These are phyloP conservation scores for Mollisiaceae sp. DNA, from an alignment of 2,329 filamentous ascomycete genomes.

Conservation along the genomic window DNA sequence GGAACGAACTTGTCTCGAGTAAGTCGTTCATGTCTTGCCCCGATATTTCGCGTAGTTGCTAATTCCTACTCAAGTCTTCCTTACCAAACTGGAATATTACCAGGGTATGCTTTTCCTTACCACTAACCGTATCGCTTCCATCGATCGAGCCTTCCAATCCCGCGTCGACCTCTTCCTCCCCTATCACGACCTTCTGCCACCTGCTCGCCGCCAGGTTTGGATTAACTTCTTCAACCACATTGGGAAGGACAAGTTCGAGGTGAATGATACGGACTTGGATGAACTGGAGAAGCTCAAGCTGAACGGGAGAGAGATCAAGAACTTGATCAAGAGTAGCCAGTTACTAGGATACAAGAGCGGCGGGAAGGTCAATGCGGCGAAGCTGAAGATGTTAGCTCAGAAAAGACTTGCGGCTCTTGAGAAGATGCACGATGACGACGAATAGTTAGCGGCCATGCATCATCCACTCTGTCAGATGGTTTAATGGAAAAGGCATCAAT, in stretches of 20 bases:
- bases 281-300: conserved; percentile 3
- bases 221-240: conserved; percentile 8
- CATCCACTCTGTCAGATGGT: too few species aligned
- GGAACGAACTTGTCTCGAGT: conserved; percentile 46
- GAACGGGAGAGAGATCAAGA: not conserved
- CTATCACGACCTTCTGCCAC: conserved; percentile 3
- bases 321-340: conserved; percentile 4
- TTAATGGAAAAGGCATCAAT: too few species aligned
- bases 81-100: conserved; percentile 10
- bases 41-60: not conserved
- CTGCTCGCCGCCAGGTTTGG: not conserved
- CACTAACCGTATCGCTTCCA: conserved; percentile 11
- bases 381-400: conserved; percentile 11
- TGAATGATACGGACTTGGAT: conserved; percentile 3
- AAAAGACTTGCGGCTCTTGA: conserved; percentile 11
- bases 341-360: conserved; percentile 9
- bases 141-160: conserved; percentile 8
- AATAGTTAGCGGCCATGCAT: too few species aligned
- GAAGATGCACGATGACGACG: conserved; percentile 8
- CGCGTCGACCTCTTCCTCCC: conserved; percentile 10
- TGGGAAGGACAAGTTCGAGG: not conserved
- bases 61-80: conserved; percentile 6
- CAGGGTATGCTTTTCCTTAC: conserved; percentile 15
- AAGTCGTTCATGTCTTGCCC: conserved; percentile 5
- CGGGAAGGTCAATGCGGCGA: conserved; percentile 10